A percentile compares a stretch with the other conserved stretches of the same genome.
These are phyloP conservation scores for Butyriboletus loyo DNA, from an alignment of 768 basidiomycete genomes.

Conservation along the genomic window DNA sequence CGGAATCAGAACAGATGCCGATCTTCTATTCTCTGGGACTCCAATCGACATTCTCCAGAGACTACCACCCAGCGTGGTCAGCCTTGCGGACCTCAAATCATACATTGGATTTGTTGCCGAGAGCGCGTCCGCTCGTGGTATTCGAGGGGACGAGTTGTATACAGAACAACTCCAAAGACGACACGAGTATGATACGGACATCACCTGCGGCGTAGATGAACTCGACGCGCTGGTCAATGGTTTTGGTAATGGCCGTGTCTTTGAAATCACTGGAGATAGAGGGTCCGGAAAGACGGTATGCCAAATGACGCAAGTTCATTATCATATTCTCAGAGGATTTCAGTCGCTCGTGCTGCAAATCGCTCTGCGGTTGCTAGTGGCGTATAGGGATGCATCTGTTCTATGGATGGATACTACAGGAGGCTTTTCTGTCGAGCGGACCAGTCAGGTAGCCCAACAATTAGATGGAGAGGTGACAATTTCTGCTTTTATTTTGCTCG, in stretches of 20 bases:
- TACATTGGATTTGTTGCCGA: constrained; percentile 40
- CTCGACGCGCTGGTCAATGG: constrained; percentile 54
- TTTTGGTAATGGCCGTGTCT: constrained; percentile 48
- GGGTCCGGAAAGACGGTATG: constrained; percentile 70
- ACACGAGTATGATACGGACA: constrained; percentile 5
- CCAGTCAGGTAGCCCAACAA: constrained; percentile 36
- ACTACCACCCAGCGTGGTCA: constrained; percentile 48
- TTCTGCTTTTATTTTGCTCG: background rate
- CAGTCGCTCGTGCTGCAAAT: constrained; percentile 63
- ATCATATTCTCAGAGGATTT: background rate
- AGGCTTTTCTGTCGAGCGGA: constrained; percentile 55
- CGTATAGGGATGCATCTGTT: constrained; percentile 36
- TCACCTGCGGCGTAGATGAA: constrained; percentile 39
- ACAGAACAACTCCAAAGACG: constrained; percentile 13
- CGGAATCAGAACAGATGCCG: constrained; percentile 54
- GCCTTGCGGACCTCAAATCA: constrained; percentile 46
- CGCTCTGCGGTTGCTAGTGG: constrained; percentile 49
- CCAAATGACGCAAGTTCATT: background rate
- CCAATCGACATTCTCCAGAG: constrained; percentile 48
- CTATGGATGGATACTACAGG: constrained; percentile 76
- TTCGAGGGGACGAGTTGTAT: constrained; percentile 30
- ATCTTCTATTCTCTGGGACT: constrained; percentile 52
- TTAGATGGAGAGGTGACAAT: constrained; percentile 27
- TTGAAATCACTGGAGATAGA: constrained; percentile 68
- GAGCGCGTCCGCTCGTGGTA: constrained; percentile 43